Conservation (phyloP, 768 basidiomycete species). For the Ramaria rubella region DNA sequence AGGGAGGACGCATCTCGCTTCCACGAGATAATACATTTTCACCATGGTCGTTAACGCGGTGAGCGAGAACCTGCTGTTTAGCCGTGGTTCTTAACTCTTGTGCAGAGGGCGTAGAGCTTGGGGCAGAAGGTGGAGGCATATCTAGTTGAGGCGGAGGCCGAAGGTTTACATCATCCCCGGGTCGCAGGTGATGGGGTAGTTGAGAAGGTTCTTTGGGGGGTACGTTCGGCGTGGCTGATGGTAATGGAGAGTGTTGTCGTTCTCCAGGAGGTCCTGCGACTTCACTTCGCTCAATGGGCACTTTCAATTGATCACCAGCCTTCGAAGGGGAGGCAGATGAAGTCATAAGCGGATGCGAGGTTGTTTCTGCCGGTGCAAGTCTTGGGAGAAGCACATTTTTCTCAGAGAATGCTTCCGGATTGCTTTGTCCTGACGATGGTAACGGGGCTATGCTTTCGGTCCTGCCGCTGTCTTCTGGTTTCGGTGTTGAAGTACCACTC, state of each 20-base stretch:
- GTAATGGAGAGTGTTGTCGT: not conserved
- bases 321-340: conserved; percentile 10
- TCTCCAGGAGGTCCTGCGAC: not conserved
- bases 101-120: conserved; percentile 72
- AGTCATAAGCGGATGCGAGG: not conserved
- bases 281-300: not conserved
- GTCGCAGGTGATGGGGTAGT: conserved; percentile 34
- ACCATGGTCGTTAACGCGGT: conserved; percentile 31
- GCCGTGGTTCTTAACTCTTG: conserved; percentile 79
- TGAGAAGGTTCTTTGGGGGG: conserved; percentile 29
- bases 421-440: not conserved
- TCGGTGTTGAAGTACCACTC: conserved; percentile 1
- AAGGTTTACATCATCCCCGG: conserved; percentile 34
- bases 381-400: not conserved
- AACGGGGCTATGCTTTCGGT: not conserved
- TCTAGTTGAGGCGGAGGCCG: conserved; percentile 34
- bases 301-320: not conserved
- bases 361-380: not conserved
- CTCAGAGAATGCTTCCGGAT: not conserved
- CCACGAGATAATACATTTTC: conserved; percentile 33
- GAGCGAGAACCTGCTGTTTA: conserved; percentile 52
- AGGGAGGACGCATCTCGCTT: conserved; percentile 23
- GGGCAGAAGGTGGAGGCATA: conserved; percentile 75
- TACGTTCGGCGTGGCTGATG: conserved; percentile 17
- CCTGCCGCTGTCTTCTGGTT: not conserved